Conservation (phyloP, 176 grass and related monocot species). For the Zoysia pacifica region DNA sequence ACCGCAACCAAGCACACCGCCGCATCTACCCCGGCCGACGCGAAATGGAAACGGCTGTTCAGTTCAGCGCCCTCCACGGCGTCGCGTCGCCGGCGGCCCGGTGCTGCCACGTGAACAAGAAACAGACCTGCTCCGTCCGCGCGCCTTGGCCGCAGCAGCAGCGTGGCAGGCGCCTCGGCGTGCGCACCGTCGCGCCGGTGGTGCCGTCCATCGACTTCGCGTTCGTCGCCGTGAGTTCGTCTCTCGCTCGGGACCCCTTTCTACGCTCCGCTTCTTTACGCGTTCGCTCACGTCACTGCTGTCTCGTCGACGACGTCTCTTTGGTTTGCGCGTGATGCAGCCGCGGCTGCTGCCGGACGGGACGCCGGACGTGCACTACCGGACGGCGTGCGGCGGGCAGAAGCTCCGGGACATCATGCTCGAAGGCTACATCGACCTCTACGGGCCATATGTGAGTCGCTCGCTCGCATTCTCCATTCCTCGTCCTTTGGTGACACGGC, state of each 20-base stretch:
- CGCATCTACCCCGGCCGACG: not conserved
- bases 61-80: slow-evolving; percentile 28
- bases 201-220: slow-evolving; percentile 72
- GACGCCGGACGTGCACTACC: slow-evolving; percentile 81
- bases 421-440: slow-evolving; percentile 72
- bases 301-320: not conserved
- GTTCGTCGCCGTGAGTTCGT: slow-evolving; percentile 72
- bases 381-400: slow-evolving; percentile 76
- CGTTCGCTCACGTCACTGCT: not conserved
- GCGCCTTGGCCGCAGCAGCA: not conserved
- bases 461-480: not conserved
- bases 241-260: no score
- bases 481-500: not conserved
- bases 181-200: slow-evolving; percentile 37
- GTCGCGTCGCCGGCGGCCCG: slow-evolving; percentile 1
- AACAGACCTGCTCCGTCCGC: not conserved
- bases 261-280: not conserved
- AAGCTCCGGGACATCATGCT: slow-evolving; percentile 97
- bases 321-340: slow-evolving; percentile 9
- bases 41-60: slow-evolving; percentile 33
- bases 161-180: slow-evolving; percentile 19
- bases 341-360: slow-evolving; percentile 81
- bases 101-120: not conserved
- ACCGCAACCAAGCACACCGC: not conserved
- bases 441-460: slow-evolving; percentile 72